Conservation (phyloP, 2,329 filamentous ascomycete genomes). For the Sphaerulina populicola region DNA sequence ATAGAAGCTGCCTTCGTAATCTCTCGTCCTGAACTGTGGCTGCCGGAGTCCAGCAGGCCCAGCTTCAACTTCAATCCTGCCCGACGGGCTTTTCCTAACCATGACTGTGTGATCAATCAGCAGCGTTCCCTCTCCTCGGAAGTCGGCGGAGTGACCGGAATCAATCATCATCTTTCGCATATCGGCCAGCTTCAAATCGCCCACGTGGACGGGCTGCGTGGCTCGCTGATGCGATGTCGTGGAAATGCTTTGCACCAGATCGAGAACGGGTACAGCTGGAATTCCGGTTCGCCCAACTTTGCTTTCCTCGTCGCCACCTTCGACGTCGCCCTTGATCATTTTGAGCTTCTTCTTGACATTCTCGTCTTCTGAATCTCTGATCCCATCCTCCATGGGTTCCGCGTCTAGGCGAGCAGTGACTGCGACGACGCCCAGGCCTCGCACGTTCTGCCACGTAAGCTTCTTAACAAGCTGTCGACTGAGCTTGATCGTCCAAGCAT, state of each 20-base stretch:
- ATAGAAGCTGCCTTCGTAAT: slow-evolving; percentile 63
- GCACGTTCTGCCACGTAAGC: slow-evolving; percentile 89
- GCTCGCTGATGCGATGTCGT: slow-evolving; percentile 49
- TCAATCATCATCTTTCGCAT: slow-evolving; percentile 74
- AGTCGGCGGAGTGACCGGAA: slow-evolving; percentile 79
- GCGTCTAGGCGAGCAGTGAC: slow-evolving; percentile 65
- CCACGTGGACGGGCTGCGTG: slow-evolving; percentile 85
- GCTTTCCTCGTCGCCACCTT: slow-evolving; percentile 2
- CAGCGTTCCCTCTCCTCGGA: slow-evolving; percentile 83
- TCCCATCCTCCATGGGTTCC: slow-evolving; percentile 35
- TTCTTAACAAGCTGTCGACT: slow-evolving; percentile 76
- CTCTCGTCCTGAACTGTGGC: slow-evolving; percentile 25
- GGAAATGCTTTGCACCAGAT: slow-evolving; percentile 48
- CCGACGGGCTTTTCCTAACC: slow-evolving; percentile 72
- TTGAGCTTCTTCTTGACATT: slow-evolving; percentile 49
- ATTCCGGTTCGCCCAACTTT: not conserved
- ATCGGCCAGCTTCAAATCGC: slow-evolving; percentile 82
- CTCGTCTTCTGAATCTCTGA: slow-evolving; percentile 31
- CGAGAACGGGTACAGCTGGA: slow-evolving; percentile 46
- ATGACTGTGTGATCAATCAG: slow-evolving; percentile 82
- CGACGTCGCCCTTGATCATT: slow-evolving; percentile 34
- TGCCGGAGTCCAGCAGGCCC: slow-evolving; percentile 47
- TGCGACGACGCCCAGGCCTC: slow-evolving; percentile 84
- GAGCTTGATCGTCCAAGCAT: slow-evolving; percentile 91
- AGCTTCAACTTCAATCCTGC: slow-evolving; percentile 74